phyloP scores from a whole-genome alignment of 139 green algal genomes.

The Volvox africanus region DNA sequence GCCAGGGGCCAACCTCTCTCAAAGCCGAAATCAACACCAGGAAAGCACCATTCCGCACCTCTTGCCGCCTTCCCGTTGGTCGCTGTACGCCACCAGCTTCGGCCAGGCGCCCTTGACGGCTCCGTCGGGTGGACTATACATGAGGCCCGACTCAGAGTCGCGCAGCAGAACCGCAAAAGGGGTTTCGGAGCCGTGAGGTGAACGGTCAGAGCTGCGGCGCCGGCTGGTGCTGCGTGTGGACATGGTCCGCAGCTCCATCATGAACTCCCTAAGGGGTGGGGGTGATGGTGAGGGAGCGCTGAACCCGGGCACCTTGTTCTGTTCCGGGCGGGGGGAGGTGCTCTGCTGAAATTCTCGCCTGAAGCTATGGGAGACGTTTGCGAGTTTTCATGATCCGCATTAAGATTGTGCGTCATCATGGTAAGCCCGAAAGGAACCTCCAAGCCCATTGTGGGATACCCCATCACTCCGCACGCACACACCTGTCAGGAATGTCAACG shows the following conservation, averaged over 20 bases:
- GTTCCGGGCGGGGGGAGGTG: too few species aligned
- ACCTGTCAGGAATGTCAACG: slow-evolving; percentile 20
- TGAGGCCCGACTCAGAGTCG: slow-evolving; percentile 31
- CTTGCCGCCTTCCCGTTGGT: slow-evolving; percentile 17
- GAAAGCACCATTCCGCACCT: neutral
- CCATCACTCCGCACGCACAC: too few species aligned
- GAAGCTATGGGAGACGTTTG: too few species aligned
- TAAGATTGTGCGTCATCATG: neutral
- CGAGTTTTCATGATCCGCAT: too few species aligned
- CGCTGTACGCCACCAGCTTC: slow-evolving; percentile 15
- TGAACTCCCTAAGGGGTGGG: slow-evolving; percentile 33
- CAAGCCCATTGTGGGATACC: too few species aligned
- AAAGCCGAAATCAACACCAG: too few species aligned
- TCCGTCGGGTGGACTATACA: slow-evolving; percentile 14
- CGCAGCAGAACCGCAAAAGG: neutral
- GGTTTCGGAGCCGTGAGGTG: neutral
- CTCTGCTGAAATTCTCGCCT: neutral
- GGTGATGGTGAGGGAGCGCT: neutral
- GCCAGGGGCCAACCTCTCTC: too few species aligned
- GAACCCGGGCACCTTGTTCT: too few species aligned
- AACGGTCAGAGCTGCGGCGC: slow-evolving; percentile 4
- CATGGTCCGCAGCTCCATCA: slow-evolving; percentile 37
- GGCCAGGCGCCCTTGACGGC: slow-evolving; percentile 24
- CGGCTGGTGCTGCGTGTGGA: neutral
- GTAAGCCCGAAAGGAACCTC: too few species aligned